Evolutionary conservation across 2,329 filamentous ascomycete genomes (phyloP), one percentile per base, ranked within the genome.

Genomic region (Dactylellina drechsleri): DNA sequence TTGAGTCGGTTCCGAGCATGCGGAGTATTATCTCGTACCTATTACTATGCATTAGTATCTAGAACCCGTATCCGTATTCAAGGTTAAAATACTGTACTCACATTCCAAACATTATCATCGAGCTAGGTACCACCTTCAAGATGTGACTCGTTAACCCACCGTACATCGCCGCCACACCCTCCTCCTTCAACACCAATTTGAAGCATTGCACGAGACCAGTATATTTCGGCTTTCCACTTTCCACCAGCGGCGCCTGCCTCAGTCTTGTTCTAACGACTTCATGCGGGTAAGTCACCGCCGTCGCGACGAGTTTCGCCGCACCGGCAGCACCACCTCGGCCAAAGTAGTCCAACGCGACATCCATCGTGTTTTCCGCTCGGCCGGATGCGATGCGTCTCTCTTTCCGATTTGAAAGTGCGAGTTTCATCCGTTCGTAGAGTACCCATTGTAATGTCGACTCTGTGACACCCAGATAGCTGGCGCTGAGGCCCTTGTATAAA

Each of bases 71-170:
- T 16, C 41, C 41, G 41, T 45, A 45, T 45, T 13, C 4, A 10
- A 12, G 3, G 41, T 28, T 28, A 28, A 4, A 28, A 7, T 15
- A 23, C 20, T 10, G 16, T 20, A 70, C 80, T 80, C 85, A 97
- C 85, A 95, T 95, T 82, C 92, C 93, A 82, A 97, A 97, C 91
- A 96, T 97, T 82, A 98, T 96, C 78, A 92, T 93, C 6, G 94
- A 93, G 78, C 91, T 95, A 0, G 94, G 94, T 4, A 97, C 93
- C 5, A 93, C 93, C 76, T 93, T 77, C 82, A 97, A 87, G 79
- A 98, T 88, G 81, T 98, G 94, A 54, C 94, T 93, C 13, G 93
- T 96, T 80, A 98, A 85, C 16, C 93, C 93, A 66, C 94, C 93
- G 81, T 97, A 98, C 76, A 98, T 85, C 36, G 90, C 91, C 54